phyloP scores from a whole-genome alignment of 1,284 basidiomycete genomes.

The Cutaneotrichosporon cavernicola region DNA sequence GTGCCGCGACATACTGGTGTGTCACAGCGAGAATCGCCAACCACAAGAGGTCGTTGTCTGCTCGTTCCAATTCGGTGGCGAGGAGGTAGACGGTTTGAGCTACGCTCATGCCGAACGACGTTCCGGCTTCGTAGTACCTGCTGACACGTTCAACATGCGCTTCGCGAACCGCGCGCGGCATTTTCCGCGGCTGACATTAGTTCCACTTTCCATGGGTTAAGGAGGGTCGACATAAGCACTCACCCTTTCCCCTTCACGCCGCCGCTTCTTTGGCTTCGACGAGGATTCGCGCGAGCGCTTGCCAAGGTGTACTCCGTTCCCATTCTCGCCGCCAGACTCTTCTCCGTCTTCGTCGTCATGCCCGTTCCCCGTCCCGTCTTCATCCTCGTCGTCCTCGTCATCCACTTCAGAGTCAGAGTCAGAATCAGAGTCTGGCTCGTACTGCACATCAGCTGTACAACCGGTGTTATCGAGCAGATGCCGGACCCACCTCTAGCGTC shows the following conservation, averaged over 20 bases:
- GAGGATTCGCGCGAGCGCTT: slow-evolving; percentile 10
- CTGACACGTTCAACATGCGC: slow-evolving; percentile 64
- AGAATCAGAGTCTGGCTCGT: slow-evolving; percentile 48
- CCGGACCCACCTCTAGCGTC: slow-evolving; percentile 64
- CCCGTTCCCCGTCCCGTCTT: slow-evolving; percentile 56
- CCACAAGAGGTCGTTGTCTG: slow-evolving; percentile 93
- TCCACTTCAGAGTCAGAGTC: slow-evolving; percentile 57
- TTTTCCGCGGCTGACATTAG: slow-evolving; percentile 52
- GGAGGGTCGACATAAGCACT: slow-evolving; percentile 1
- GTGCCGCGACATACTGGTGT: slow-evolving; percentile 82
- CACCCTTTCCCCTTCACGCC: slow-evolving; percentile 35
- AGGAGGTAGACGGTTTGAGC: slow-evolving; percentile 87
- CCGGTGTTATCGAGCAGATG: not conserved
- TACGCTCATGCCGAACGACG: slow-evolving; percentile 84
- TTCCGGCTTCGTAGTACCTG: slow-evolving; percentile 82
- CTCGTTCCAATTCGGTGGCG: slow-evolving; percentile 80
- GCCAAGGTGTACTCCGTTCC: slow-evolving; percentile 52
- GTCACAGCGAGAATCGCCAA: slow-evolving; percentile 92
- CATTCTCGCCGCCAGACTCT: slow-evolving; percentile 40
- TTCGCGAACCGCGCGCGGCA: slow-evolving; percentile 69
- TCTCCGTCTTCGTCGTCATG: slow-evolving; percentile 57
- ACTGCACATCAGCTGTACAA: slow-evolving; percentile 26
- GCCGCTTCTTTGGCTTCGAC: slow-evolving; percentile 29
- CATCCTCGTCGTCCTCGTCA: slow-evolving; percentile 53
- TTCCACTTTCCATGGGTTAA: not conserved